Base-by-base conservation (phyloP, 2,329 filamentous ascomycete species). In the Colletotrichum filicis region DNA sequence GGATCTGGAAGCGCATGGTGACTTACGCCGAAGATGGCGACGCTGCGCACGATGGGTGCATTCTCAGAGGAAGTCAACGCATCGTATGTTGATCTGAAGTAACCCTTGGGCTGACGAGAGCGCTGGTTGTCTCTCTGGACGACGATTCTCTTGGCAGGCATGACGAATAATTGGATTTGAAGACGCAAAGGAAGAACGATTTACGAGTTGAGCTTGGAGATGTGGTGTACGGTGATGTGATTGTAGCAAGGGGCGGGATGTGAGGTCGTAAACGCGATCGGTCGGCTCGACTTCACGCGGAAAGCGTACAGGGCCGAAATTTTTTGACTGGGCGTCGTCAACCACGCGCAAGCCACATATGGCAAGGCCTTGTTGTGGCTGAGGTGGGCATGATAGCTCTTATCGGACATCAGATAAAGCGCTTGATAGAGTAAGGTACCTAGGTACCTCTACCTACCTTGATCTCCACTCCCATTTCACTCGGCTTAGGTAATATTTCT, bases 1-100 rank as follows among this genome's bases (percentile, higher is more conserved):
- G 11, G 35, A 12, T 14, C 16, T 14, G 2, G 52, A 14, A 46
- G n/a, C 24, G 26, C 19, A 56, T 53, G 30, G 57, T 28, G 28
- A 85, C 91, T 80, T 87, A 94, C 92, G 68, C 91, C 91, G 79
- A 94, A 94, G 77, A 93, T 81, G 75, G 89, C 86, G 76, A 94
- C 84, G 79, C 92, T 93, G 78, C 90, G 88, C 73, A 94, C 92
- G 69, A 93, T 88, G 69, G 91, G 88, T 61, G 90, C 87, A 82
- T 94, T 94, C 79, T 94, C 92, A 42, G 92, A 82, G 32, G 89
- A 88, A 68, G 91, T 93, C 79, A 93, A 79, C 76, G 90, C 85
- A 74, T 88, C 86, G 82, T 93, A 93, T 76, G 89, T 86, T 70
- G 85, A 86, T 77, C 85, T 85, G 76, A 93, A 76, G 81, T 90